Evolutionary conservation across 495 filamentous ascomycete genomes (phyloP).

Genomic region (Aspergillus steynii): DNA sequence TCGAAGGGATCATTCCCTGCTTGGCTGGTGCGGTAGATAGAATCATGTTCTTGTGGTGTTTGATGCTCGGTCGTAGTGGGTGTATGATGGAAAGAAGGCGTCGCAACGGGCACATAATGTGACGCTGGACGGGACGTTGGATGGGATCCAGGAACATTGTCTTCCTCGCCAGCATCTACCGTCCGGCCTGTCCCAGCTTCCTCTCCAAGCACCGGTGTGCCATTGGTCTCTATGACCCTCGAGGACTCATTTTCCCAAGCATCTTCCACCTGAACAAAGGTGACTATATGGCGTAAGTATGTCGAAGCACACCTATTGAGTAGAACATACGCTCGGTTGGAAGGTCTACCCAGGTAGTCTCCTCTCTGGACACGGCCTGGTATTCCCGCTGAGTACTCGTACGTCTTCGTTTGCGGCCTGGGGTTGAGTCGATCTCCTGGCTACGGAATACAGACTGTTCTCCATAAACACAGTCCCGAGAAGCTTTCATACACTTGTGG

Average conservation of each 20-base stretch:
- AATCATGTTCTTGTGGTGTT: not conserved
- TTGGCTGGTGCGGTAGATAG: not conserved
- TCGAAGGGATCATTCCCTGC: conserved; percentile 10
- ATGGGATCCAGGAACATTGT: no score
- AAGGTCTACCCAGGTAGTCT: not conserved
- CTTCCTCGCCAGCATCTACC: no score
- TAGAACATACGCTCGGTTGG: not conserved
- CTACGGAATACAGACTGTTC: not conserved
- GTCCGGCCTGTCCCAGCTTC: not conserved
- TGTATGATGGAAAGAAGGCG: no score
- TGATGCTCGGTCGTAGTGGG: no score
- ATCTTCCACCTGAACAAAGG: conserved; percentile 4
- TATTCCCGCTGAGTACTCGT: not conserved
- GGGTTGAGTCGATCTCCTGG: not conserved
- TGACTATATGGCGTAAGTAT: not conserved
- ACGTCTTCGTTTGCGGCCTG: not conserved
- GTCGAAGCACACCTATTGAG: not conserved
- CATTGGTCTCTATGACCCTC: not conserved
- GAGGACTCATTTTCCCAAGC: not conserved
- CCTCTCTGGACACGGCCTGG: not conserved
- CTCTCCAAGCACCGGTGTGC: not conserved
- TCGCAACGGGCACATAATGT: no score
- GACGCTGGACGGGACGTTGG: no score
- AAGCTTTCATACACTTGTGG: conserved; percentile 15
- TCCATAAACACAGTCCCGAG: conserved; percentile 7